A percentile compares a stretch with the other conserved stretches of the same genome.
phyloP scores from a whole-genome alignment of 176 grass and related monocot genomes.

The Oryza brachyantha region DNA sequence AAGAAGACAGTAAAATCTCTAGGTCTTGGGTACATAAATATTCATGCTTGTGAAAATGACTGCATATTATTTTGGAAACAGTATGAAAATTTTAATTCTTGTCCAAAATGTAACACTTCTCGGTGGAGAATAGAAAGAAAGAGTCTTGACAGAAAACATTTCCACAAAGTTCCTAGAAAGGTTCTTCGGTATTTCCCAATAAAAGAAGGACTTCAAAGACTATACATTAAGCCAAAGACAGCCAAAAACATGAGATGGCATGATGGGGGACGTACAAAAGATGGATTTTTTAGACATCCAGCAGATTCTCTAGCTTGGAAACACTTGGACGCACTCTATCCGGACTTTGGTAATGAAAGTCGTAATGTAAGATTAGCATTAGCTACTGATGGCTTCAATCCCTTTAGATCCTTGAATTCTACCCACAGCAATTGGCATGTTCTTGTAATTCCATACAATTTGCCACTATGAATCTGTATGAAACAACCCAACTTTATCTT shows the following conservation, averaged over 20 bases:
- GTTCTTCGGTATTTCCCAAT: neutral
- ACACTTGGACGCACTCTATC: neutral
- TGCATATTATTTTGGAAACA: too few species aligned
- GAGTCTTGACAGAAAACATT: neutral
- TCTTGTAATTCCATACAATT: neutral
- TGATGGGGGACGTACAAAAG: neutral
- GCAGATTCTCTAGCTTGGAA: neutral
- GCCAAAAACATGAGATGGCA: neutral
- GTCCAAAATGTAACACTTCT: neutral
- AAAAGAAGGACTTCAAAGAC: neutral
- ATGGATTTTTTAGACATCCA: too few species aligned
- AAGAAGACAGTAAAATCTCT: too few species aligned
- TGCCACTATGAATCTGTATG: neutral
- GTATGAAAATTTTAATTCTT: too few species aligned
- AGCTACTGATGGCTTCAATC: neutral
- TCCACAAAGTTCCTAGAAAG: neutral
- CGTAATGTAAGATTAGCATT: neutral
- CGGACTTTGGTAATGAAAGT: neutral
- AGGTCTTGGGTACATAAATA: too few species aligned
- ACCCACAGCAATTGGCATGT: neutral
- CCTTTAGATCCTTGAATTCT: neutral
- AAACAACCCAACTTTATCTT: conserved; percentile 15
- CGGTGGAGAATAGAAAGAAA: neutral
- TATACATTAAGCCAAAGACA: neutral
- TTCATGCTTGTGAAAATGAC: too few species aligned